Percentiles rank a stretch among this genome's conserved stretches.
Evolutionary conservation across 495 filamentous ascomycete species (phyloP).

Genomic region (Letharia columbiana): DNA sequence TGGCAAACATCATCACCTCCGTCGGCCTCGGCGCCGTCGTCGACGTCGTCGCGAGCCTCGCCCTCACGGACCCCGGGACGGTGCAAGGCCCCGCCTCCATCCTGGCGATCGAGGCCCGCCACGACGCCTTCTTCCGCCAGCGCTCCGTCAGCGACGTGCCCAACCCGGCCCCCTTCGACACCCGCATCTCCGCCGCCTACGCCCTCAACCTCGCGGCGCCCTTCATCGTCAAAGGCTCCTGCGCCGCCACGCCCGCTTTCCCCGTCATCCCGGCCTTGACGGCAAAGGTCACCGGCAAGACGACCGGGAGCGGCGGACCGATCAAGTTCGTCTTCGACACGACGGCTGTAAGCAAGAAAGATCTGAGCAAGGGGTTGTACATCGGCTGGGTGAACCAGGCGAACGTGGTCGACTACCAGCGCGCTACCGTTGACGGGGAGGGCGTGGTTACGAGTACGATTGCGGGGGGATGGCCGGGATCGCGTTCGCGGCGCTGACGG

Average conservation of each 20-base stretch:
- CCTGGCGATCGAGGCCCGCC: conserved; percentile 58
- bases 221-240: conserved; percentile 48
- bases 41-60: conserved; percentile 46
- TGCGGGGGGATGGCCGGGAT: conserved; percentile 15
- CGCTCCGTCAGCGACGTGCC: conserved; percentile 41
- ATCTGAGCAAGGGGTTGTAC: not conserved
- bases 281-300: not conserved
- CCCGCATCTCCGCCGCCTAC: conserved; percentile 51
- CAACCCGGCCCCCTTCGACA: conserved; percentile 51
- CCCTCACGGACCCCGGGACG: conserved; percentile 41
- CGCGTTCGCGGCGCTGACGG: conserved; percentile 20
- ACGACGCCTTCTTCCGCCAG: conserved; percentile 56
- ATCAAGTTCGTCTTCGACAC: conserved; percentile 6
- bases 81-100: conserved; percentile 42
- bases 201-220: conserved; percentile 39
- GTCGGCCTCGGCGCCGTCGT: conserved; percentile 57
- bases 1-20: conserved; percentile 54
- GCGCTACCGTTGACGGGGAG: not conserved
- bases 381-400: conserved; percentile 23
- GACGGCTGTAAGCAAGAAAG: not conserved
- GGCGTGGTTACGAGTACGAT: conserved; percentile 7
- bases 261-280: conserved; percentile 1
- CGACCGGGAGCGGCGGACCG: conserved; percentile 2
- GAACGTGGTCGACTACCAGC: conserved; percentile 9
- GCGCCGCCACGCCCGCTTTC: conserved; percentile 31